These are phyloP conservation scores for Ogataea nonfermentans DNA, from an alignment of 805 yeast species.

Conservation along the genomic window DNA sequence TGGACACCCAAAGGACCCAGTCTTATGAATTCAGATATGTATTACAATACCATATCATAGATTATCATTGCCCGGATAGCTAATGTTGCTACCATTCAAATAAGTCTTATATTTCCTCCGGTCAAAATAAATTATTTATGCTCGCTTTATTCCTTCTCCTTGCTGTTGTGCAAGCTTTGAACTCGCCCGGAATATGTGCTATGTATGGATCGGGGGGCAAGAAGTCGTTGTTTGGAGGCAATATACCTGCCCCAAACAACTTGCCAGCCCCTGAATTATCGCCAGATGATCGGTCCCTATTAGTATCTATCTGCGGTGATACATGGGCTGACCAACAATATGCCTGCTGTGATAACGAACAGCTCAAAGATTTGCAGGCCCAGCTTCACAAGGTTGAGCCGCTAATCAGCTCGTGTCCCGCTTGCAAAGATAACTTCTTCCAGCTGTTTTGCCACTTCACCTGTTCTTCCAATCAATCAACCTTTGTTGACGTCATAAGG, in stretches of 20 bases:
- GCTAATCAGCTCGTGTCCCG: constrained; percentile 87
- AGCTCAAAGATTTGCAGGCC: constrained; percentile 51
- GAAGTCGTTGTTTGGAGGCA: constrained; percentile 71
- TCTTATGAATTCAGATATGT: neutral
- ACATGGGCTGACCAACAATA: constrained; percentile 49
- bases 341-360: constrained; percentile 72
- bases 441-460: constrained; percentile 85
- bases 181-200: constrained; percentile 48
- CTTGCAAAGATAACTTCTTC: constrained; percentile 82
- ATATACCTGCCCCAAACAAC: constrained; percentile 73
- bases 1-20: too few species aligned
- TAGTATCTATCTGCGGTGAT: constrained; percentile 69
- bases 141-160: constrained; percentile 7
- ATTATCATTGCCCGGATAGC: too few species aligned
- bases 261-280: constrained; percentile 48
- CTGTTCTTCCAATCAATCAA: constrained; percentile 81
- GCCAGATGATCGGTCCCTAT: constrained; percentile 40
- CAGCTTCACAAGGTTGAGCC: constrained; percentile 75
- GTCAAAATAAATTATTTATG: constrained; percentile 6
- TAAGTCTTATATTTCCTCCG: neutral
- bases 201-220: constrained; percentile 71
- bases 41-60: too few species aligned
- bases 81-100: neutral
- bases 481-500: constrained; percentile 65
- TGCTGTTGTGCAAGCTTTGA: constrained; percentile 22